Conservation (phyloP, 208 protist genomes). For the Crithidia sp. region DNA sequence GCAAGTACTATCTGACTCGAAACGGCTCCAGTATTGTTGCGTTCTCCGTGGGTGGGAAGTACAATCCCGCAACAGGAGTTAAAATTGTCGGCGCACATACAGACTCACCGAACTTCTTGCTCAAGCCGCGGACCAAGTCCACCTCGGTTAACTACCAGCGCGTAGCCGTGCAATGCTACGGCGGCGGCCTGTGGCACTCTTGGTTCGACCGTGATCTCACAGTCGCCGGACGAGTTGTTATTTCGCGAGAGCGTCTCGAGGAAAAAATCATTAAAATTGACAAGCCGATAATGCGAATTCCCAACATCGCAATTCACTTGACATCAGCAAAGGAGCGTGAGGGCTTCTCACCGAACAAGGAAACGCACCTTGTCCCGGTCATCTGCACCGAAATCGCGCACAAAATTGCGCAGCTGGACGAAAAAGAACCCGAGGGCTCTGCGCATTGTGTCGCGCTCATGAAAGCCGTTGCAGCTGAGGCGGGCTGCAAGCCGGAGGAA, state of each 20-base stretch:
- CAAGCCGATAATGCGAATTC: slow-evolving; percentile 95
- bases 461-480: slow-evolving; percentile 62
- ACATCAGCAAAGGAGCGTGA: slow-evolving; percentile 70
- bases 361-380: slow-evolving; percentile 95
- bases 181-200: slow-evolving; percentile 89
- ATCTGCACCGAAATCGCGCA: slow-evolving; percentile 68
- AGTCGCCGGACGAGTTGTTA: slow-evolving; percentile 82
- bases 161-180: slow-evolving; percentile 87
- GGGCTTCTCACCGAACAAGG: slow-evolving; percentile 94
- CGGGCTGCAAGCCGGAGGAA: slow-evolving; percentile 64
- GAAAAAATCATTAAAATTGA: slow-evolving; percentile 79
- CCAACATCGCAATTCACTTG: slow-evolving; percentile 97
- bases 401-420: slow-evolving; percentile 20
- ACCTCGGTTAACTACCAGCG: slow-evolving; percentile 48
- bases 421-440: slow-evolving; percentile 12
- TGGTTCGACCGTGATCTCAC: slow-evolving; percentile 93
- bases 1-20: slow-evolving; percentile 97
- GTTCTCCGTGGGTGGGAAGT: slow-evolving; percentile 96
- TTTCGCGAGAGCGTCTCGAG: slow-evolving; percentile 42
- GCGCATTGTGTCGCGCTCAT: slow-evolving; percentile 84
- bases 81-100: slow-evolving; percentile 98
- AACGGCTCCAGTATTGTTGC: slow-evolving; percentile 96
- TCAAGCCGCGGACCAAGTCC: slow-evolving; percentile 75
- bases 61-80: slow-evolving; percentile 76
- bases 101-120: slow-evolving; percentile 94